A percentile compares a stretch with the other conserved stretches of the same genome.
Evolutionary conservation across 108 stramenopile species (phyloP).

Genomic region (Cyclostephanos tholiformis): DNA sequence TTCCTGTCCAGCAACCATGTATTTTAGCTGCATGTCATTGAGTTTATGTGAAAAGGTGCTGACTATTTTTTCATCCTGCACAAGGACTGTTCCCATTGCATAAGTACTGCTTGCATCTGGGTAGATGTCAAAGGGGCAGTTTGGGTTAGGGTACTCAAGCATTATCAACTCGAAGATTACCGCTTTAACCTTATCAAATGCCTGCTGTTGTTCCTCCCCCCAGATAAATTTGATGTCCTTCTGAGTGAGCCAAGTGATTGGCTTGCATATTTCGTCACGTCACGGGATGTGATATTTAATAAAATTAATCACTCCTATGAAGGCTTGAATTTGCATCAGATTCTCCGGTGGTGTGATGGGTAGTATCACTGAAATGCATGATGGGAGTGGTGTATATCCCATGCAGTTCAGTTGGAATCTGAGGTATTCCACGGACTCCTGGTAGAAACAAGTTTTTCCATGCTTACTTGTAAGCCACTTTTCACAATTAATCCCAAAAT

Average conservation of each 20-base stretch:
- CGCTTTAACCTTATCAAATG: too few species aligned
- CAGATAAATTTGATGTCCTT: too few species aligned
- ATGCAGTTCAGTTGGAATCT: constrained; percentile 7
- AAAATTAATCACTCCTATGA: constrained; percentile 37
- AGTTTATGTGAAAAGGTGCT: constrained; percentile 32
- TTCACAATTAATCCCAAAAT: constrained; percentile 7
- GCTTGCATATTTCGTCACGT: too few species aligned
- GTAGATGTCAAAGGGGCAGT: too few species aligned
- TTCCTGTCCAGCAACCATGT: too few species aligned
- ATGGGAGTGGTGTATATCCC: background rate
- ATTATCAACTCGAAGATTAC: too few species aligned
- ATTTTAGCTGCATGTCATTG: too few species aligned
- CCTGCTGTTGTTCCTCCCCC: too few species aligned
- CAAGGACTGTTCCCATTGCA: constrained; percentile 50
- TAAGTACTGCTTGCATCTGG: constrained; percentile 39
- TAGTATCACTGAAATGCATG: constrained; percentile 28
- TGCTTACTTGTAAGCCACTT: constrained; percentile 33
- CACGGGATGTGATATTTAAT: constrained; percentile 38
- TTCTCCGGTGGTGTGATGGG: constrained; percentile 16
- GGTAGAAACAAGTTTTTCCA: constrained; percentile 21
- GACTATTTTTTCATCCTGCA: constrained; percentile 34
- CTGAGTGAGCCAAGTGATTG: constrained; percentile 29
- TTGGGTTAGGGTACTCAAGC: too few species aligned
- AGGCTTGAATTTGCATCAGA: constrained; percentile 25
- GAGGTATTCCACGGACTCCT: too few species aligned